Conservation (phyloP, 1,139 yeast genomes). For the Lodderomyces beijingensis region DNA sequence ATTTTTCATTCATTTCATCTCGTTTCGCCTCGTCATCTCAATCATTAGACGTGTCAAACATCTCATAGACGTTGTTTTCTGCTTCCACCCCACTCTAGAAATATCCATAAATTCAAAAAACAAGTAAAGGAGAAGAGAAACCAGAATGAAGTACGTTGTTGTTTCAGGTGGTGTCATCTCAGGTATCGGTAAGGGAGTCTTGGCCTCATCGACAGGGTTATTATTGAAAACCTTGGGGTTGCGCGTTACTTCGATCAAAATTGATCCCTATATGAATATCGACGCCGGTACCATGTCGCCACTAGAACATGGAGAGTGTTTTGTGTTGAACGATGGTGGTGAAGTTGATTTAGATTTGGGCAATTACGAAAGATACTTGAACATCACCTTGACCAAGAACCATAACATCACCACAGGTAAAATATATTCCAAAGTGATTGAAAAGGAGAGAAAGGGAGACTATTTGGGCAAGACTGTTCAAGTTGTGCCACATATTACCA, state of each 20-base stretch:
- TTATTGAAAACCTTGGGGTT: conserved; percentile 88
- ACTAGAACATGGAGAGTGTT: conserved; percentile 97
- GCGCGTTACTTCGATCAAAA: conserved; percentile 94
- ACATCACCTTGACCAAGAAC: conserved; percentile 85
- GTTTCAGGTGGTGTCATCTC: conserved; percentile 99
- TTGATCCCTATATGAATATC: conserved; percentile 97
- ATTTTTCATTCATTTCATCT: too few species aligned
- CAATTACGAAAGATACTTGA: conserved; percentile 93
- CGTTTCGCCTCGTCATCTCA: too few species aligned
- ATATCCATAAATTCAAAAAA: too few species aligned
- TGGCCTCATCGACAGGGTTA: conserved; percentile 96
- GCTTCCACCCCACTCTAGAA: too few species aligned
- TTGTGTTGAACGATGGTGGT: conserved; percentile 97
- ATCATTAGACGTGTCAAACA: too few species aligned
- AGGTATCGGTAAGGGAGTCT: conserved; percentile 98
- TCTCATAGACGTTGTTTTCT: too few species aligned
- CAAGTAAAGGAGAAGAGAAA: too few species aligned
- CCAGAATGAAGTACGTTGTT: conserved; percentile 97
- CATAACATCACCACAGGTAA: conserved; percentile 98
- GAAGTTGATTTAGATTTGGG: conserved; percentile 98
- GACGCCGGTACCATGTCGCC: conserved; percentile 99
- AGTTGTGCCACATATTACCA: conserved; percentile 96
- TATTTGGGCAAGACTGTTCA: conserved; percentile 99
- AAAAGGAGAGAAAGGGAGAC: conserved; percentile 94
- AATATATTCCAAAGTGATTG: conserved; percentile 89